These are phyloP conservation scores for Syzygium aromaticum DNA, from an alignment of 345 rosid species.

Conservation along the genomic window DNA sequence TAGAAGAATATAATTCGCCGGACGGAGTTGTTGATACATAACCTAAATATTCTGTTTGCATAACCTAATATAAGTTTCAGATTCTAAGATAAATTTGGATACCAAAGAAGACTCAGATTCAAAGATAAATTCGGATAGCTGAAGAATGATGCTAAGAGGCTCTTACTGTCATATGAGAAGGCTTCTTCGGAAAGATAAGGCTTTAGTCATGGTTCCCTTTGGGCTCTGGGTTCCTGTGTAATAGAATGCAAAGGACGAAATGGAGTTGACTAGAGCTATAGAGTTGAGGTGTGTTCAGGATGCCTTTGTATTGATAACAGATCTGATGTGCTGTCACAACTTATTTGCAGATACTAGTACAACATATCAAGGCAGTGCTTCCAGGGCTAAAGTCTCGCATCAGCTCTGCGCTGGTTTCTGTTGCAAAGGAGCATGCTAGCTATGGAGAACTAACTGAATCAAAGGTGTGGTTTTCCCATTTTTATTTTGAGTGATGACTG, in stretches of 20 bases:
- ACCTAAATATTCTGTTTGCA: neutral
- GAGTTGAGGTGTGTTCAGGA: neutral
- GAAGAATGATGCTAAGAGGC: neutral
- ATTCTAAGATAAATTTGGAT: neutral
- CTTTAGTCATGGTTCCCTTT: neutral
- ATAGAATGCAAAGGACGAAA: neutral
- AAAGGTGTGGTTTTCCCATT: conserved; percentile 34
- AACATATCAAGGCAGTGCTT: conserved; percentile 75
- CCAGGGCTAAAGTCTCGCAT: conserved; percentile 80
- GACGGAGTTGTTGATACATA: neutral
- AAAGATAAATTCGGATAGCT: neutral
- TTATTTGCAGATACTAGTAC: conserved; percentile 62
- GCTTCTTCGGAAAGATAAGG: neutral
- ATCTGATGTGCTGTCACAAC: neutral
- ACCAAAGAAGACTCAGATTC: neutral
- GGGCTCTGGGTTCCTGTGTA: neutral
- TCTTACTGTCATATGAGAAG: neutral
- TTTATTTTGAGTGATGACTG: neutral
- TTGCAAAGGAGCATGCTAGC: conserved; percentile 90
- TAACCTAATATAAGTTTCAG: neutral
- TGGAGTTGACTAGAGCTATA: neutral
- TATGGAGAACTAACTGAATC: conserved; percentile 89
- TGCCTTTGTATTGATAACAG: neutral
- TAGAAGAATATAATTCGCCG: neutral
- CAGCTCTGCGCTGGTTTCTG: conserved; percentile 55